Evolutionary conservation across 2,329 filamentous ascomycete genomes (phyloP).

Genomic region (Pseudocercospora pini-densiflorae): DNA sequence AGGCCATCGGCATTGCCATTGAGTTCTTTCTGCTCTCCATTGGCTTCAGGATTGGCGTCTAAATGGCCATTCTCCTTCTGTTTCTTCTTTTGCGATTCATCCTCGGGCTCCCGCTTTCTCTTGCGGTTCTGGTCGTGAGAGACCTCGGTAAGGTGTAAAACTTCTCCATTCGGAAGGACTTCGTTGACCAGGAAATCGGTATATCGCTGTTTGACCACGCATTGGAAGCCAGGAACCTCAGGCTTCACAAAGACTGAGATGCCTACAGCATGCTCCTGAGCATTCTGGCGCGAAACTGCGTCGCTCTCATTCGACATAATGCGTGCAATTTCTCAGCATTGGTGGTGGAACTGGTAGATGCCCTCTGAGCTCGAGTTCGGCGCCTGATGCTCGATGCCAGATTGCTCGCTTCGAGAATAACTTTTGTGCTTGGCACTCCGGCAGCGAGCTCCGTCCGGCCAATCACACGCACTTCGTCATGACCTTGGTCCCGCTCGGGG

Average conservation of each 20-base stretch:
- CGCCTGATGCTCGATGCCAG: no score
- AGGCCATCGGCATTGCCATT: not conserved
- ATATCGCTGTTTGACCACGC: slow-evolving; percentile 75
- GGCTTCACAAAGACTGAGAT: slow-evolving; percentile 67
- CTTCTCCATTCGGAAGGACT: slow-evolving; percentile 74
- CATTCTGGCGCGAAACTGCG: slow-evolving; percentile 17
- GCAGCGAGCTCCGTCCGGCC: not conserved
- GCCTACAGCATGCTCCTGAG: slow-evolving; percentile 55
- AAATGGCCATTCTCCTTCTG: slow-evolving; percentile 4
- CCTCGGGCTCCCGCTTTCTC: slow-evolving; percentile 28
- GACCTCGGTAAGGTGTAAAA: slow-evolving; percentile 70
- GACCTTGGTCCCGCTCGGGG: not conserved
- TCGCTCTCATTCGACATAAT: not conserved
- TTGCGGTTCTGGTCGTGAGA: slow-evolving; percentile 27
- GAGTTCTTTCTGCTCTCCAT: slow-evolving; percentile 1
- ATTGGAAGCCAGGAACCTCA: slow-evolving; percentile 63
- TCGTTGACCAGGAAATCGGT: slow-evolving; percentile 95
- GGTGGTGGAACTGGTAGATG: not conserved
- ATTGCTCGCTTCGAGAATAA: not conserved
- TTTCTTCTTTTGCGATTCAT: slow-evolving; percentile 24
- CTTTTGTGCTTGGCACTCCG: not conserved
- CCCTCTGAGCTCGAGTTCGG: not conserved
- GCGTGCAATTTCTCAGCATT: not conserved
- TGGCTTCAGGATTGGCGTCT: slow-evolving; percentile 8
- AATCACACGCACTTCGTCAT: not conserved